These are phyloP conservation scores for Aspergillus bridgeri DNA, from an alignment of 495 filamentous ascomycete species.

Conservation along the genomic window DNA sequence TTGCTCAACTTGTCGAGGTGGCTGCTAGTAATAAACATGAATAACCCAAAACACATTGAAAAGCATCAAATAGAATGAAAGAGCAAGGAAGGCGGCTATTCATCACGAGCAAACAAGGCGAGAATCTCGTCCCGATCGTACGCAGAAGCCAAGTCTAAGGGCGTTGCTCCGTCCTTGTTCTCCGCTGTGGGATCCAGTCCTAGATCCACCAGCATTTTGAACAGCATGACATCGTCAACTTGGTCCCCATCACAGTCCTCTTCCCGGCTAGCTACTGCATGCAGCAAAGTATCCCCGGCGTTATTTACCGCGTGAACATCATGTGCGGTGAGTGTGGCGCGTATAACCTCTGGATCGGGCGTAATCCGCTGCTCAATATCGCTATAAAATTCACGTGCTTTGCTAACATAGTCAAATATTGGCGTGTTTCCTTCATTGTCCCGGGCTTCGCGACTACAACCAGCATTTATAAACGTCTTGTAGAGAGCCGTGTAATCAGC, in stretches of 20 bases:
- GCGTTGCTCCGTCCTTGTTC: slow-evolving; percentile 13
- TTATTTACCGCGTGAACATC: slow-evolving; percentile 15
- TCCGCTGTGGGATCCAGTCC: slow-evolving; percentile 7
- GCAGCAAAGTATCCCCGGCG: slow-evolving; percentile 16
- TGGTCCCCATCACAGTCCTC: background rate
- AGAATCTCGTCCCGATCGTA: slow-evolving; percentile 11
- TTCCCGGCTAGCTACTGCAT: slow-evolving; percentile 6
- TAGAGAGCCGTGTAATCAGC: slow-evolving; percentile 7
- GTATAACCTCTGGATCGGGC: background rate
- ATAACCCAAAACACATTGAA: too few species aligned
- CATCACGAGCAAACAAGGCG: slow-evolving; percentile 13
- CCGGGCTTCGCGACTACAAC: slow-evolving; percentile 16
- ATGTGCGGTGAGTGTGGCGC: background rate
- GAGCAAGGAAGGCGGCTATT: background rate
- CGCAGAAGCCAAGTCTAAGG: slow-evolving; percentile 17
- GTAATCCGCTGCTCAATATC: background rate
- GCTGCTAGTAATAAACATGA: too few species aligned
- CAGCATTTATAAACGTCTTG: slow-evolving; percentile 11
- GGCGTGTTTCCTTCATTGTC: slow-evolving; percentile 28
- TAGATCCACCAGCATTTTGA: slow-evolving; percentile 3
- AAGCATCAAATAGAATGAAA: too few species aligned
- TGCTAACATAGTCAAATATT: slow-evolving; percentile 20
- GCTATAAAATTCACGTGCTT: background rate
- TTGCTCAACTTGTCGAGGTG: too few species aligned
- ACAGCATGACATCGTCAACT: slow-evolving; percentile 1